These are phyloP conservation scores for Thraustochytrium striatum DNA, from an alignment of 352 stramenopile species.

Conservation along the genomic window DNA sequence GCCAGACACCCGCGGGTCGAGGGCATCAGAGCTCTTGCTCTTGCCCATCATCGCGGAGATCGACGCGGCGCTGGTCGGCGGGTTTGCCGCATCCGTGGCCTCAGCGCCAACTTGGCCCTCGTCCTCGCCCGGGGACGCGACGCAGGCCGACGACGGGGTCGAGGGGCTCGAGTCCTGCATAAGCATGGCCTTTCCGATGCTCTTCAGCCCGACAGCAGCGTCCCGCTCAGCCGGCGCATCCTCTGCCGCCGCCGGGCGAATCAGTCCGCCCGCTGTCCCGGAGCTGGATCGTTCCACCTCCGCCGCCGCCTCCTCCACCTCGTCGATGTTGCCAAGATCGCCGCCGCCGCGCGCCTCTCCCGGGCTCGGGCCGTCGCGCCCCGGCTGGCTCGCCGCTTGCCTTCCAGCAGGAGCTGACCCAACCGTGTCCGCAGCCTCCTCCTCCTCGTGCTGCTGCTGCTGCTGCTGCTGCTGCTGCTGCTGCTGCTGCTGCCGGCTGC, in stretches of 20 bases:
- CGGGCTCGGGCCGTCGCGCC: background rate
- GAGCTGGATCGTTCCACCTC: no score
- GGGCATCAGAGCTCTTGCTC: background rate
- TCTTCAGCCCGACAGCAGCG: background rate
- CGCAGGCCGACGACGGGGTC: background rate
- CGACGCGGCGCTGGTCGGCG: no score
- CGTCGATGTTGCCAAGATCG: background rate
- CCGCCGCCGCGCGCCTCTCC: background rate
- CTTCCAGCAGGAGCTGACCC: background rate
- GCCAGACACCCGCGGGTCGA: background rate
- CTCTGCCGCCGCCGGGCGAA: background rate
- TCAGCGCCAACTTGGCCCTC: background rate
- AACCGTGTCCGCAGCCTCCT: background rate
- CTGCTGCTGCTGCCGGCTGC: background rate
- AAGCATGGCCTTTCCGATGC: background rate
- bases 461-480: background rate
- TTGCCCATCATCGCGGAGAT: no score
- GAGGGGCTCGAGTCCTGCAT: background rate
- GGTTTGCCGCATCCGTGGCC: background rate
- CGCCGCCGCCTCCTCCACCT: background rate
- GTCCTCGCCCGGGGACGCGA: background rate
- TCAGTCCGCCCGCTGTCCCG: background rate
- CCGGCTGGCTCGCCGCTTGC: background rate
- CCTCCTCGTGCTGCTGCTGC: background rate
- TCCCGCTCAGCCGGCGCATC: background rate